Percentiles rank a stretch among this genome's conserved stretches.
Evolutionary conservation across 345 rosid species (phyloP).

Genomic region (Xanthoceras sorbifolium): DNA sequence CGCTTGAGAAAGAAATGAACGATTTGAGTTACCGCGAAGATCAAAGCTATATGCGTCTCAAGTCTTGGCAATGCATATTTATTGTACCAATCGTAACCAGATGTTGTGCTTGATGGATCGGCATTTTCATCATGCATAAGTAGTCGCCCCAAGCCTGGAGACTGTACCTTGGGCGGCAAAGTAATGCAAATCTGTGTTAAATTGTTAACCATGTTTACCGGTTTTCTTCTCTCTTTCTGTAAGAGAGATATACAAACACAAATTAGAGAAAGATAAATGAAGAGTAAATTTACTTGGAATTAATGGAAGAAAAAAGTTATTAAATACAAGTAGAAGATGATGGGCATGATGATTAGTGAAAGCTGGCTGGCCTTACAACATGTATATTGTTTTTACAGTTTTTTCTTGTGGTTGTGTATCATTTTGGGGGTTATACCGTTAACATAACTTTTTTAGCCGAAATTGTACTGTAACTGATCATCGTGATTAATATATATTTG

Average conservation of each 20-base stretch:
- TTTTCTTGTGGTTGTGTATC: neutral
- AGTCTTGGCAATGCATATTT: conserved; percentile 32
- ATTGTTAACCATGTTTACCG: neutral
- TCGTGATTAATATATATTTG: too few relatives aligned
- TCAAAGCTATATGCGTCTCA: conserved; percentile 27
- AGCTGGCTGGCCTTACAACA: neutral
- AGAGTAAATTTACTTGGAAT: neutral
- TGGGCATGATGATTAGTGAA: neutral
- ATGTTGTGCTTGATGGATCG: neutral
- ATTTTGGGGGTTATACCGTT: too few relatives aligned
- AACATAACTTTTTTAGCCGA: too few relatives aligned
- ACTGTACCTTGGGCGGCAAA: conserved; percentile 6
- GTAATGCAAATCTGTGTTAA: neutral
- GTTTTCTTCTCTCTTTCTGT: neutral
- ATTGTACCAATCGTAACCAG: neutral
- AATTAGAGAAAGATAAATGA: neutral
- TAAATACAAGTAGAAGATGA: neutral
- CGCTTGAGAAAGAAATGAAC: conserved; percentile 20
- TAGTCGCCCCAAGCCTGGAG: conserved; percentile 7
- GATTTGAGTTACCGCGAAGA: conserved; percentile 21
- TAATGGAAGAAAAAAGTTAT: neutral
- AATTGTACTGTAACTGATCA: too few relatives aligned
- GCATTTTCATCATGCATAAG: neutral
- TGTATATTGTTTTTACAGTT: neutral
- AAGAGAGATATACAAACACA: neutral